Base-by-base conservation (phyloP, 331 rosid species). In the Quercus tomentella region DNA sequence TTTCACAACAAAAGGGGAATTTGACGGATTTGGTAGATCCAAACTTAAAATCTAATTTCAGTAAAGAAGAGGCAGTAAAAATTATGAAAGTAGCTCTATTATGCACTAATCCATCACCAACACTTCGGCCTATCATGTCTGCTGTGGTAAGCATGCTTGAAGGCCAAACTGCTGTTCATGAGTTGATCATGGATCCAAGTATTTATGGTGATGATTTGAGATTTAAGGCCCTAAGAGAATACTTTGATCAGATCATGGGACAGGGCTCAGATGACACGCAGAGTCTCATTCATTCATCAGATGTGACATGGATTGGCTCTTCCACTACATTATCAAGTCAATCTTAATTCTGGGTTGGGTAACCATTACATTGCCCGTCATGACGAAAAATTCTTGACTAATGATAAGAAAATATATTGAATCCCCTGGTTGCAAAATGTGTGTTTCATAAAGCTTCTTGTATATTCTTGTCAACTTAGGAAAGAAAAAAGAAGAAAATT, bases 121-220 rank as follows among this genome's bases (percentile, higher is more conserved):
- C 76, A 5, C 65, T 73, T 23, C 26, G 76, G n/a, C 76, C 76
- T 25, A 23, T 49, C 5, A 54, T 73, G 76, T 73, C 51, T 7
- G 43, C 61, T 1, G 63, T 73, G 7, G 76, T 73, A 20, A 22
- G 63, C 17, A 54, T 73, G 76, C 61, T 73, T 23, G 65, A 73
- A 73, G 76, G 76, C 18, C 35, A 12, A 5, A n/a, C 35, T 49
- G 33, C 17, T 25, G 28, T 15, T 49, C 76, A 9, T 58, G 65
- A 58, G 30, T 8, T 58, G 30, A 74, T n/a, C 9, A 43, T 45
- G 26, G 77, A 56, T 31, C 22, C 61, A 22, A 28, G 79, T 56
- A 26, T 67, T 18, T 80, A 66, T 4, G 41, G 63, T n/a, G 82
- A 82, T 23, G 82, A 82, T 43, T 10, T 37, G 21, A 67, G 75